These are phyloP conservation scores for Coemansia sp. DNA, from an alignment of 192 early-diverging fungal species.

Conservation along the genomic window DNA sequence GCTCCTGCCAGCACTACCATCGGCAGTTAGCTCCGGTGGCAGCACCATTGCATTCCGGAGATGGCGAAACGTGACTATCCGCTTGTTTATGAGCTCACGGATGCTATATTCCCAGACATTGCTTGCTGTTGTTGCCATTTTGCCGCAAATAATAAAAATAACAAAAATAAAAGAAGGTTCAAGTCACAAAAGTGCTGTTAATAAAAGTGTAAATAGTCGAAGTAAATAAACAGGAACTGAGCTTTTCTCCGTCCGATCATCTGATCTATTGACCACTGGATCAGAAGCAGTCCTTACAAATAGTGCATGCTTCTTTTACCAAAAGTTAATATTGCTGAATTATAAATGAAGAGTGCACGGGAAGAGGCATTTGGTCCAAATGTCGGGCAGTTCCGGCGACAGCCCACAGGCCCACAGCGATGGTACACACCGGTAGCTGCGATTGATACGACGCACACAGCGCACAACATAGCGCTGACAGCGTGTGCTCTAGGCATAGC, in stretches of 20 bases:
- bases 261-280: no score
- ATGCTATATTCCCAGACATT: constrained; percentile 56
- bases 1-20: background rate
- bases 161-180: constrained; percentile 1
- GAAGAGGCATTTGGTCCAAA: no score
- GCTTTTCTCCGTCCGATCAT: no score
- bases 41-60: constrained; percentile 49
- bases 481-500: constrained; percentile 67
- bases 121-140: constrained; percentile 35
- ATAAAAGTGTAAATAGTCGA: background rate
- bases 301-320: no score
- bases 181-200: background rate
- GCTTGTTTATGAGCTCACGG: constrained; percentile 52
- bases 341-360: no score
- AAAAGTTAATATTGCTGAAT: no score
- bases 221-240: no score
- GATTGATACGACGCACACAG: no score
- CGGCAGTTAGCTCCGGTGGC: constrained; percentile 23
- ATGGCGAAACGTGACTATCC: constrained; percentile 55
- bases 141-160: background rate
- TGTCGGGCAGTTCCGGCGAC: no score
- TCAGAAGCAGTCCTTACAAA: no score
- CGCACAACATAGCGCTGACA: constrained; percentile 61
- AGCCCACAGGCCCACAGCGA: no score
- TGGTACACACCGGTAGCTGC: no score